phyloP scores from a whole-genome alignment of 2,329 filamentous ascomycete genomes.

The Talaromyces marneffei region DNA sequence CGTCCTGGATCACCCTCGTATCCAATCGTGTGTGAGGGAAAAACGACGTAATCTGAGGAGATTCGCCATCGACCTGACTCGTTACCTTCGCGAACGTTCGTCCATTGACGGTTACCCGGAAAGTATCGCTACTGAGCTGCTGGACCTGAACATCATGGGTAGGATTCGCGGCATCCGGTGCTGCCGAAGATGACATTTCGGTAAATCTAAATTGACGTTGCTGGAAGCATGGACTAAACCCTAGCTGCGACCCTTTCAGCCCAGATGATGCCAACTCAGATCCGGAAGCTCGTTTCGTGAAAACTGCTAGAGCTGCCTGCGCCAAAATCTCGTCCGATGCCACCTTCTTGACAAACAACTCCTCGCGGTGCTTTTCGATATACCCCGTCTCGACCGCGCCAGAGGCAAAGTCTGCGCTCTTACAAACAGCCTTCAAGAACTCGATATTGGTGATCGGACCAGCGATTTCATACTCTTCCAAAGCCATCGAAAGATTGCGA shows the following conservation, averaged over 20 bases:
- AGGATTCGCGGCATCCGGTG: slow-evolving; percentile 27
- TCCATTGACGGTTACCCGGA: slow-evolving; percentile 46
- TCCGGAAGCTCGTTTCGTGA: slow-evolving; percentile 44
- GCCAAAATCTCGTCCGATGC: slow-evolving; percentile 69
- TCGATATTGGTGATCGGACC: slow-evolving; percentile 94
- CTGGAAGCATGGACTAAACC: slow-evolving; percentile 60
- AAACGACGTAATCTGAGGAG: slow-evolving; percentile 60
- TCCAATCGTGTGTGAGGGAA: slow-evolving; percentile 75
- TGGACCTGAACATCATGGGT: slow-evolving; percentile 46
- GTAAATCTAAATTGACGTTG: slow-evolving; percentile 57
- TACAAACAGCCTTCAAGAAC: slow-evolving; percentile 84
- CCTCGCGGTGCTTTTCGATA: slow-evolving; percentile 78
- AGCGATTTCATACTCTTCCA: slow-evolving; percentile 87
- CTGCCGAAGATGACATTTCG: slow-evolving; percentile 43
- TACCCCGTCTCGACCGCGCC: slow-evolving; percentile 95
- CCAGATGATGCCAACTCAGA: slow-evolving; percentile 22
- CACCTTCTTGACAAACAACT: slow-evolving; percentile 63
- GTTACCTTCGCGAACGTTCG: slow-evolving; percentile 40
- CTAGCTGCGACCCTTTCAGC: slow-evolving; percentile 35
- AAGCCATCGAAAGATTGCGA: slow-evolving; percentile 69
- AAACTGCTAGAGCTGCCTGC: slow-evolving; percentile 76
- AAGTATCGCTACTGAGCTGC: slow-evolving; percentile 44
- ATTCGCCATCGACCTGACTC: slow-evolving; percentile 41
- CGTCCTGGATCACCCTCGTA: slow-evolving; percentile 63
- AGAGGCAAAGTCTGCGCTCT: slow-evolving; percentile 71